Evolutionary conservation across 768 basidiomycete genomes (phyloP), one percentile per base, ranked within the genome.

Genomic region (Amanita rubescens): DNA sequence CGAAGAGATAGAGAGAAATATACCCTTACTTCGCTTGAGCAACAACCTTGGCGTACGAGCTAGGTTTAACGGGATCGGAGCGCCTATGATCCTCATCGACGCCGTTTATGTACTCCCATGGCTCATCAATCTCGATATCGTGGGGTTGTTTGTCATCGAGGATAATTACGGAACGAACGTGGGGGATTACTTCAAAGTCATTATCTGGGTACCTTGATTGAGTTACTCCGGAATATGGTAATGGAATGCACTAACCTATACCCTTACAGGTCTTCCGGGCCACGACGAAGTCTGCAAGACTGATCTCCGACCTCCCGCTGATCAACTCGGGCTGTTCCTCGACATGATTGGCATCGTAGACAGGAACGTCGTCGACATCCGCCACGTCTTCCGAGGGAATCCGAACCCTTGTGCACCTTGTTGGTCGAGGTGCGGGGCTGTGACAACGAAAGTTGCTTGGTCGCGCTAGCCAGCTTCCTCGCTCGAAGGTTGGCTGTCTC

Each of bases 141-240:
- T 65, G 67, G 6, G 64, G 58, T 24, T 60, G 56, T 15, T 63
- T 55, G 56, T 84, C 82, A 58, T 83, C 81, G 37, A 84, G 67
- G 25, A 72, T 79, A 55, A 84, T 80, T 43, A 84, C 81, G 32
- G 76, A 71, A 27, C 73, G 78, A 39, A 79, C 62, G 32, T 68
- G 70, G 3, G 80, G 80, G 10, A 84, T 66, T 22, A 82, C 61
- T 66, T 83, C 81, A 57, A 81, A 84, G 51, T 81, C 81, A 34
- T 71, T 71, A 24, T 72, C 80, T 75, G 41, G 11, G 19, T 22
- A 39, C 30, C 14, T 24, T 20, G 35, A 45, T 19, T n/a, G 55
- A 45, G 43, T 22, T 43, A n/a, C 37, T 49, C 34, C 17, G 25
- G 20, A 14, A 17, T 52, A 44, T 44, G 47, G 56, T 46, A 30